phyloP scores from a whole-genome alignment of 2,329 filamentous ascomycete species.

The Sporothrix inflata region DNA sequence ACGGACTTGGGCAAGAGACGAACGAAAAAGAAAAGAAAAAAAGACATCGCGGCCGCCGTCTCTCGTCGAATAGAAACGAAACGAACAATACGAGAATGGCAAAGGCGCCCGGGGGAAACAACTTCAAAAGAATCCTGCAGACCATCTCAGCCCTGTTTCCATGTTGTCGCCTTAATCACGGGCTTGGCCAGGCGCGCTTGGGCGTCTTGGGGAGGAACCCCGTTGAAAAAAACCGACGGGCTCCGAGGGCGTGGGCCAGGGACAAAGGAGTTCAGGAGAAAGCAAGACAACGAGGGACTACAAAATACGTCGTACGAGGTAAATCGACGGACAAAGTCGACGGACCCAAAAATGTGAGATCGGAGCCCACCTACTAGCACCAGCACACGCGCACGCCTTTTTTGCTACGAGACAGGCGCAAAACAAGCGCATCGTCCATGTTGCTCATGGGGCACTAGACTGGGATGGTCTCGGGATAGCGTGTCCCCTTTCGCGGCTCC shows the following conservation, averaged over 20 bases:
- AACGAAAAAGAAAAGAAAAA: background rate
- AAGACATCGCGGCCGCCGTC: background rate
- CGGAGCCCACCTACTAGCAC: background rate
- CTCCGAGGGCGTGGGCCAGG: slow-evolving; percentile 1
- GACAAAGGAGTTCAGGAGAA: slow-evolving; percentile 11
- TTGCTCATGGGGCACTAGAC: background rate
- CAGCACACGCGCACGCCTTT: background rate
- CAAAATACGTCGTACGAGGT: too few species aligned
- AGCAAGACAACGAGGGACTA: background rate
- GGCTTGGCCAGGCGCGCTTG: slow-evolving; percentile 8
- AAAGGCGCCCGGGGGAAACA: background rate
- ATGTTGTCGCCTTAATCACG: background rate
- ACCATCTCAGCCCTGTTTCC: slow-evolving; percentile 3
- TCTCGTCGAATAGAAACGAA: background rate
- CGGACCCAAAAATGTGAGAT: background rate
- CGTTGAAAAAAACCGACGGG: background rate
- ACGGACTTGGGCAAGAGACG: background rate
- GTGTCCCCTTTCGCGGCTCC: slow-evolving; percentile 16
- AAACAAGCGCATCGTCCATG: slow-evolving; percentile 21
- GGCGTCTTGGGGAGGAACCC: background rate
- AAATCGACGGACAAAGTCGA: background rate
- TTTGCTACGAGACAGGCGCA: background rate
- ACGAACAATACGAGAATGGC: background rate
- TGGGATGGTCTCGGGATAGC: background rate
- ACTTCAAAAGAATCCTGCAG: background rate